Base-by-base conservation (phyloP, 202 grass and related monocot genomes). In the Musa balbisiana region DNA sequence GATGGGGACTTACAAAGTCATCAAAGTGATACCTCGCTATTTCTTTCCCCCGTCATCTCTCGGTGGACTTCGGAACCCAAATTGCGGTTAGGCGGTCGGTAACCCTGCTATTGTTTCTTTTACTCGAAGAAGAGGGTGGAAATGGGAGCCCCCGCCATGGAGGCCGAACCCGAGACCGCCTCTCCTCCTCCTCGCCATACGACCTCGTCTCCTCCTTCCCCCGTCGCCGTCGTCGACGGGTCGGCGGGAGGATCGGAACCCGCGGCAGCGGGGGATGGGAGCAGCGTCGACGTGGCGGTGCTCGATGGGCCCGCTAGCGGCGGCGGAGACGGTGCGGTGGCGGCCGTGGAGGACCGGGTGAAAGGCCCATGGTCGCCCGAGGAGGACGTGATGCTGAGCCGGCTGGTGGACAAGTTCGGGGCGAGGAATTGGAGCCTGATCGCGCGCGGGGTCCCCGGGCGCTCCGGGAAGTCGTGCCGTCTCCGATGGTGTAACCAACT, bases 401-500 rank as follows among this genome's bases (percentile, higher is more conserved):
- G 73, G 49, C 73, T 88, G 83, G 95, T 99, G 71, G 68, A 65
- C 22, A 85, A 72, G 78, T 84, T 92, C 75, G 91, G 95, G 17
- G 82, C 91, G 19, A 84, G 95, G 53, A 95, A 99, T 83, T 99
- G 91, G 95, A 99, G 89, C 22, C 80, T 86, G 25, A 95, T 95
- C 62, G 89, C 91, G 10, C 80, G 87, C 20, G 85, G 95, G 27
- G 90, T 99, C 69, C 87, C 87, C 22, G 91, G 95, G 2, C 87
- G 91, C 55, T 92, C 91, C 53, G 95, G 91, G 63, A 99, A 99
- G 82, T 99, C 91, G 51, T 94, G 95, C 78, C 95, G 95, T 62
- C 95, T 99, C 25, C 84, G 89, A 20, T 99, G 95, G 95, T 99
- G 91, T 73, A 99, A 99, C 78, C 95, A 99, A 55, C 91, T 99